Evolutionary conservation across 768 basidiomycete genomes (phyloP), one percentile per base, ranked within the genome.

Genomic region (Leccinum truebloodii): DNA sequence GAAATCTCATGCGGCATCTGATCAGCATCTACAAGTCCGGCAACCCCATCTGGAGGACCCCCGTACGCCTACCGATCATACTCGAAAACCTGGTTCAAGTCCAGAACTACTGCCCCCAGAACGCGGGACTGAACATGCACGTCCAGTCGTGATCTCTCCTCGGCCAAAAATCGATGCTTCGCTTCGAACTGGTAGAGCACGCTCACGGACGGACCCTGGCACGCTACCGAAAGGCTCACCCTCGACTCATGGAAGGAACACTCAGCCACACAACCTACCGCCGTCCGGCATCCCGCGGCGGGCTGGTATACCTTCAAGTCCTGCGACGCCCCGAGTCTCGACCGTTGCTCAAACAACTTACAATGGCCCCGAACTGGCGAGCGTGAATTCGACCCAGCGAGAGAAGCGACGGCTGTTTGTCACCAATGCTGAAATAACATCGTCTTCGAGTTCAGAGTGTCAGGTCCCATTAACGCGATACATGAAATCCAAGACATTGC

Each of bases 361-460:
- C 18, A 57, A 59, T 24, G 62, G 60, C 26, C 53, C 65, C 32
- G 79, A 82, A 55, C 55, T 62, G n/a, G 75, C 75, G 52, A 68
- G 70, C 49, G 69, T 71, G 39, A 74, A 78, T 18, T 37, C 61
- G 26, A 50, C 22, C 12, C 63, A 52, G 30, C 57, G 22, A n/a
- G 70, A 71, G 24, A 73, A 71, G 54, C 76, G 81, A 5, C 80
- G 76, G 46, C 69, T 83, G 18, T 78, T 77, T 12, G 78, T 83
- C 26, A 74, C 79, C 7, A 82, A 82, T 58, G 77, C 78, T 1
- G 77, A 78, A 48, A 74, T 78, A 12, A 66, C 76, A n/a, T 69
- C 77, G 3, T 79, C 81, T 9, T 76, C 73, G 20, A 74, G 79
- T 52, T 80, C 79, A 3, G 81, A 78, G 28, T 75, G 75, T 51